phyloP scores from a whole-genome alignment of 2,329 filamentous ascomycete genomes.

The Talaromyces sp. region DNA sequence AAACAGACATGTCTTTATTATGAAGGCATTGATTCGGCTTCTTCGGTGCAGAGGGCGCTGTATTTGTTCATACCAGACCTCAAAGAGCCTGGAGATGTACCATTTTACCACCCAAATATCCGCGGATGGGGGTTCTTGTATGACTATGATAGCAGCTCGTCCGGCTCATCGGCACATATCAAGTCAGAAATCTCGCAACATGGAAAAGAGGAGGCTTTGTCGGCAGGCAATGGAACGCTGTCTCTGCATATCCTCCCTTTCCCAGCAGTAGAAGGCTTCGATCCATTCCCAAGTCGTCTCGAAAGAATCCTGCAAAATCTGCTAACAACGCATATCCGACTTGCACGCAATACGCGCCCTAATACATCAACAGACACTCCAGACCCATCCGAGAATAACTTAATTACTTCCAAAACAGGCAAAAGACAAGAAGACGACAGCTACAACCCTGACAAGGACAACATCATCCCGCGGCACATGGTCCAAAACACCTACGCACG shows the following conservation, averaged over 20 bases:
- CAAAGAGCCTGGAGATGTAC: slow-evolving; percentile 59
- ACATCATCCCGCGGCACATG: slow-evolving; percentile 68
- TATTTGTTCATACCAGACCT: slow-evolving; percentile 79
- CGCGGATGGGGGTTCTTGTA: slow-evolving; percentile 73
- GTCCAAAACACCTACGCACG: slow-evolving; percentile 79
- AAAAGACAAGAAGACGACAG: slow-evolving; percentile 51
- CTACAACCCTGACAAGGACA: slow-evolving; percentile 79
- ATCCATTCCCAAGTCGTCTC: slow-evolving; percentile 37
- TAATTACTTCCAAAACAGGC: not conserved
- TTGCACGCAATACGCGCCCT: slow-evolving; percentile 27
- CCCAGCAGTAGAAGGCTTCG: slow-evolving; percentile 27
- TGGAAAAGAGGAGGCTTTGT: not conserved
- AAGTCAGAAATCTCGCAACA: slow-evolving; percentile 7
- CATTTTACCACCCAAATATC: slow-evolving; percentile 84
- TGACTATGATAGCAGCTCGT: slow-evolving; percentile 33
- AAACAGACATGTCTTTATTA: slow-evolving; percentile 82
- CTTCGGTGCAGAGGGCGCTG: slow-evolving; percentile 40
- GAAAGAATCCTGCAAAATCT: slow-evolving; percentile 39
- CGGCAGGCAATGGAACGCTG: slow-evolving; percentile 34
- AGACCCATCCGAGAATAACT: not conserved
- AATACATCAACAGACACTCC: not conserved
- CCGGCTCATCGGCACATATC: slow-evolving; percentile 25
- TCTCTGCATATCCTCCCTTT: slow-evolving; percentile 55
- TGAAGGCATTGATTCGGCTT: slow-evolving; percentile 10
- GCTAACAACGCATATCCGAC: slow-evolving; percentile 37